Evolutionary conservation across 352 stramenopile genomes (phyloP).

Genomic region (Elongisporangium anandrum): DNA sequence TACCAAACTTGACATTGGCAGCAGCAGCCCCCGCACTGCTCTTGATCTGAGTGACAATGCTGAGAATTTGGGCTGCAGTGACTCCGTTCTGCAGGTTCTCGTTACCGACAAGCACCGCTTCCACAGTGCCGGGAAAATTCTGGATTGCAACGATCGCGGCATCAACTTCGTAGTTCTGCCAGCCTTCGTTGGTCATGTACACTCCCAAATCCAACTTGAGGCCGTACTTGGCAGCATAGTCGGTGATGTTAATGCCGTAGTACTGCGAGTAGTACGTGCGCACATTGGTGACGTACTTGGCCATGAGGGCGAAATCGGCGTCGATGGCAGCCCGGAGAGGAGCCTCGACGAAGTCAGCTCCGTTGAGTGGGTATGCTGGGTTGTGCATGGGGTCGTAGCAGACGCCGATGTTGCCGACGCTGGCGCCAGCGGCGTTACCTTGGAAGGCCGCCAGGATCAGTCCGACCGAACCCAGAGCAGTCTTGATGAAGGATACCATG

Average conservation of each 20-base stretch:
- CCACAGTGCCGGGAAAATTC: constrained; percentile 24
- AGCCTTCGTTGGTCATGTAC: constrained; percentile 23
- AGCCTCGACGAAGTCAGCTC: not conserved
- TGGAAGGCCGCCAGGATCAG: no score
- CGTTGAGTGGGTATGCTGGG: constrained; percentile 37
- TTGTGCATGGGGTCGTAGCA: constrained; percentile 83
- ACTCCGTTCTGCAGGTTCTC: constrained; percentile 11
- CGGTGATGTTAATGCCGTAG: constrained; percentile 24
- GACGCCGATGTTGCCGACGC: constrained; percentile 10
- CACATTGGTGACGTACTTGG: constrained; percentile 25
- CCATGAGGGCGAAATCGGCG: constrained; percentile 26
- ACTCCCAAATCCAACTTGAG: constrained; percentile 37
- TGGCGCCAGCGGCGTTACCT: no score
- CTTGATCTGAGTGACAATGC: constrained; percentile 12
- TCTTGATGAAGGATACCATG: no score
- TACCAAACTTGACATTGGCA: constrained; percentile 26
- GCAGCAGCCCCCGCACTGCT: constrained; percentile 6
- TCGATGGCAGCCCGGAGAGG: constrained; percentile 33
- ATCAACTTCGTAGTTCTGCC: constrained; percentile 21
- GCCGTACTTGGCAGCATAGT: constrained; percentile 25
- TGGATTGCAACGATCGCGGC: constrained; percentile 20
- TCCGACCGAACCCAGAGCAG: no score
- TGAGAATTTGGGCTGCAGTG: constrained; percentile 12
- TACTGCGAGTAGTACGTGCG: constrained; percentile 36
- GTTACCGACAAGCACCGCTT: constrained; percentile 31